phyloP scores from a whole-genome alignment of 2,329 filamentous ascomycete species.

The Penicillium sp. region DNA sequence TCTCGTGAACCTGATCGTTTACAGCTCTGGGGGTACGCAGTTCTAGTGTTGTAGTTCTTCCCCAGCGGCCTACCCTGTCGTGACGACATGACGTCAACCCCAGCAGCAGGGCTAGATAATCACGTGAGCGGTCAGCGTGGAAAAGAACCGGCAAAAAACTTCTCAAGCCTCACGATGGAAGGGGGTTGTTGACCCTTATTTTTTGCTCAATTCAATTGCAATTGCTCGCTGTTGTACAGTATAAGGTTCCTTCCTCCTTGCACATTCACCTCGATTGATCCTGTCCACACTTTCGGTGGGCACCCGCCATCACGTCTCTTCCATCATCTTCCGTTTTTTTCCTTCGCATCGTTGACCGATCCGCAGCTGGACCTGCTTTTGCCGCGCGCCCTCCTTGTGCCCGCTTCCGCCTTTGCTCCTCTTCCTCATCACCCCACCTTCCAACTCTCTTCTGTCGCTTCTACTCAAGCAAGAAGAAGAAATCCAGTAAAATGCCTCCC shows the following conservation, averaged over 20 bases:
- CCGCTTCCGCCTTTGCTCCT: slow-evolving; percentile 39
- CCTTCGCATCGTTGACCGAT: slow-evolving; percentile 51
- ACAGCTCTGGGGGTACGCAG: too few relatives aligned
- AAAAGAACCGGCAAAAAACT: slow-evolving; percentile 19
- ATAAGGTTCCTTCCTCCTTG: slow-evolving; percentile 6
- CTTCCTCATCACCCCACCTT: slow-evolving; percentile 23
- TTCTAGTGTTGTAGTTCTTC: too few relatives aligned
- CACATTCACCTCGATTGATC: slow-evolving; percentile 11
- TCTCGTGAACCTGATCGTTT: too few relatives aligned
- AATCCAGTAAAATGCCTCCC: slow-evolving; percentile 77
- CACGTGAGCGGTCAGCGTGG: slow-evolving; percentile 24
- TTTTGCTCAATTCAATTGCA: slow-evolving; percentile 3
- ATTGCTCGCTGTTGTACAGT: slow-evolving; percentile 7
- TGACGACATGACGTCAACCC: slow-evolving; percentile 8
- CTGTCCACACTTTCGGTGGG: slow-evolving; percentile 18
- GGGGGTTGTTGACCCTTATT: slow-evolving; percentile 9
- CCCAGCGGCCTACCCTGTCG: neutral
- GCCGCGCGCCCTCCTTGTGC: slow-evolving; percentile 27
- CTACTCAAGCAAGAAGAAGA: slow-evolving; percentile 55
- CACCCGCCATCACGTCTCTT: slow-evolving; percentile 28
- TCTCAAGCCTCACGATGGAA: neutral
- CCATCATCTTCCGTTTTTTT: slow-evolving; percentile 25
- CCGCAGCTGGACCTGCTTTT: slow-evolving; percentile 62
- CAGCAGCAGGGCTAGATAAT: slow-evolving; percentile 14
- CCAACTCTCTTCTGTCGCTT: slow-evolving; percentile 35